Evolutionary conservation across 768 basidiomycete genomes (phyloP).

Genomic region (Naganishia friedmannii): DNA sequence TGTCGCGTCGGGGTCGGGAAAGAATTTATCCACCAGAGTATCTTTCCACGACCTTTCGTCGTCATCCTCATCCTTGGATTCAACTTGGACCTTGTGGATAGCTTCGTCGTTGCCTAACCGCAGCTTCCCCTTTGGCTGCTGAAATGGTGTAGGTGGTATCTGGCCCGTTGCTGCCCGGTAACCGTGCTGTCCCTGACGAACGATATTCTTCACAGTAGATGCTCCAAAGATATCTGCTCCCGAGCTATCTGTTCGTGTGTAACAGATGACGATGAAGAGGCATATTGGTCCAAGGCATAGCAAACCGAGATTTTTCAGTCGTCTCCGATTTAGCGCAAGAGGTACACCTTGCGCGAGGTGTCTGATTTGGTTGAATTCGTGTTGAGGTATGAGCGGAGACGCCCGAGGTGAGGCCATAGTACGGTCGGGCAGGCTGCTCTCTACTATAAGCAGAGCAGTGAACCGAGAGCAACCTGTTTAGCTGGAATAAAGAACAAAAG

Average conservation of each 20-base stretch:
- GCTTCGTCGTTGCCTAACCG: not conserved
- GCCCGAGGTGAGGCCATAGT: not conserved
- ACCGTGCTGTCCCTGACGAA: conserved; percentile 7
- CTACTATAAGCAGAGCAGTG: too few relatives aligned
- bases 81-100: not conserved
- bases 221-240: not conserved
- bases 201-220: not conserved
- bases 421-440: not conserved
- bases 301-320: conserved; percentile 1
- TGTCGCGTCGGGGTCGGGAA: not conserved
- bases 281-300: conserved; percentile 10
- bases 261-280: not conserved
- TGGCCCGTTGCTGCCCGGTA: not conserved
- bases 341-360: conserved; percentile 5
- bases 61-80: not conserved
- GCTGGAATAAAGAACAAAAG: too few relatives aligned
- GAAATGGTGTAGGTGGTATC: not conserved
- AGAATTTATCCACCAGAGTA: conserved; percentile 2
- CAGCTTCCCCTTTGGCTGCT: not conserved
- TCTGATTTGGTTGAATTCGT: conserved; percentile 15
- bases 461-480: too few relatives aligned
- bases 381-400: conserved; percentile 5
- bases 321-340: not conserved
- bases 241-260: not conserved
- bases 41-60: conserved; percentile 4